Percentiles rank a stretch among this genome's conserved stretches.
Evolutionary conservation across 495 filamentous ascomycete genomes (phyloP).

Genomic region (Aspergillus cavernicola): DNA sequence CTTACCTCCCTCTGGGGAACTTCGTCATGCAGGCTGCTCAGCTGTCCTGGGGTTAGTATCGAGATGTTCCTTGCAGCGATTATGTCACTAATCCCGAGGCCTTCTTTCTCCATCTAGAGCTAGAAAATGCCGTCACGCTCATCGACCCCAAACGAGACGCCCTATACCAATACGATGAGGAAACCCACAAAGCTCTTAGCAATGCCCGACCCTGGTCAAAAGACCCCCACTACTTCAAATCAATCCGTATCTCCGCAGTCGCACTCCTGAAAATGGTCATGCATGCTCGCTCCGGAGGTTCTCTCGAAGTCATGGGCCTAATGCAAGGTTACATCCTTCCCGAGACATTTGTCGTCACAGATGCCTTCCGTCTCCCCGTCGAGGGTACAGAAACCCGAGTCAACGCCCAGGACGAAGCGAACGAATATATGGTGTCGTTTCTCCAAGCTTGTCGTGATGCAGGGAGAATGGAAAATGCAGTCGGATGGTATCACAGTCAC

Average conservation of each 20-base stretch:
- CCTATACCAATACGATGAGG: slow-evolving; percentile 76
- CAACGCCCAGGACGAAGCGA: slow-evolving; percentile 90
- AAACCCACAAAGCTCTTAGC: slow-evolving; percentile 55
- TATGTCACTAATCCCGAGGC: background rate
- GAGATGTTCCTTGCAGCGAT: background rate
- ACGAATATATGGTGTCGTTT: slow-evolving; percentile 94
- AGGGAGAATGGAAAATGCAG: slow-evolving; percentile 81
- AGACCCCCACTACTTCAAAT: slow-evolving; percentile 88
- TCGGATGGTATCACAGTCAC: slow-evolving; percentile 98
- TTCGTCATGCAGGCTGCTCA: slow-evolving; percentile 46
- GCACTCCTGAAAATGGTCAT: slow-evolving; percentile 99
- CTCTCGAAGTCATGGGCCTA: slow-evolving; percentile 93
- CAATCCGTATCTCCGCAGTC: slow-evolving; percentile 87
- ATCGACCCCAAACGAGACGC: slow-evolving; percentile 85
- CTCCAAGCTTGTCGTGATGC: slow-evolving; percentile 68
- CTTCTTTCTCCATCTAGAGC: slow-evolving; percentile 55
- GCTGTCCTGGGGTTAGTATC: slow-evolving; percentile 56
- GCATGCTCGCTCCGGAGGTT: slow-evolving; percentile 91
- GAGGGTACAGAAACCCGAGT: slow-evolving; percentile 98
- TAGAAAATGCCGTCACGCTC: slow-evolving; percentile 79
- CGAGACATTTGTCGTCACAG: slow-evolving; percentile 86
- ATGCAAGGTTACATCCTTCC: slow-evolving; percentile 91
- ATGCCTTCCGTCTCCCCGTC: slow-evolving; percentile 90
- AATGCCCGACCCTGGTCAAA: slow-evolving; percentile 70
- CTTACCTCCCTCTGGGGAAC: background rate